Evolutionary conservation across 2,329 filamentous ascomycete genomes (phyloP).

Genomic region (Claviceps citrina): DNA sequence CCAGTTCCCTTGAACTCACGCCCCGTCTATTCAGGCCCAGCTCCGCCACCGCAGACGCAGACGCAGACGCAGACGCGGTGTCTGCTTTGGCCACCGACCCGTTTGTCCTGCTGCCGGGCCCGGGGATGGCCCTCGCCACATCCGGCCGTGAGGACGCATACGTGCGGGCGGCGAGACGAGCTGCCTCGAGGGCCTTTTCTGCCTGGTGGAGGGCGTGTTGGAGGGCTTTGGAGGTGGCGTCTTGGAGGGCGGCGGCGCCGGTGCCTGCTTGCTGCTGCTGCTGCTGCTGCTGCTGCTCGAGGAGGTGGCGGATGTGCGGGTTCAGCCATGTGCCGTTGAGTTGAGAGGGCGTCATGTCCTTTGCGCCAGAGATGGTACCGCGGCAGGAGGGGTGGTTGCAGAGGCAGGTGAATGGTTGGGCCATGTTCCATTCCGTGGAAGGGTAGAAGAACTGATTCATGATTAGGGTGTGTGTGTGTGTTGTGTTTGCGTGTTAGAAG

Average conservation of each 20-base stretch:
- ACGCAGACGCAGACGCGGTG: neutral
- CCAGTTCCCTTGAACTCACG: constrained; percentile 37
- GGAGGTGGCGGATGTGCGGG: constrained; percentile 41
- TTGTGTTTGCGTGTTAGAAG: too few species aligned
- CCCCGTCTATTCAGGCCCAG: constrained; percentile 22
- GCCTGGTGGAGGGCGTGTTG: constrained; percentile 28
- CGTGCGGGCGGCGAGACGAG: constrained; percentile 25
- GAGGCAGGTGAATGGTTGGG: constrained; percentile 52
- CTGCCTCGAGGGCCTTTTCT: constrained; percentile 31
- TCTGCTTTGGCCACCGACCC: neutral
- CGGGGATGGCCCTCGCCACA: neutral
- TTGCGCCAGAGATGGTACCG: constrained; percentile 47
- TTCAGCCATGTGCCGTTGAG: constrained; percentile 47
- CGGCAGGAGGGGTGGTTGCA: constrained; percentile 43
- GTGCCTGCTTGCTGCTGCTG: neutral
- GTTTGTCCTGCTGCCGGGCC: constrained; percentile 10
- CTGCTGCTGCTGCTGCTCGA: constrained; percentile 21
- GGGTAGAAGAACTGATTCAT: constrained; percentile 51
- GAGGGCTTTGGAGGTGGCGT: constrained; percentile 28
- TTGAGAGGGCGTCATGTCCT: constrained; percentile 36
- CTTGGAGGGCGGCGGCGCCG: constrained; percentile 11
- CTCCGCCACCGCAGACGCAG: constrained; percentile 7
- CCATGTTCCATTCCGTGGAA: constrained; percentile 61
- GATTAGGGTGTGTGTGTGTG: too few species aligned
- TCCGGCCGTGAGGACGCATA: constrained; percentile 16